Percentiles rank a stretch among this genome's conserved stretches.
These are phyloP conservation scores for Nicotiana tomentosiformis DNA, from an alignment of 257 asterid species.

Conservation along the genomic window DNA sequence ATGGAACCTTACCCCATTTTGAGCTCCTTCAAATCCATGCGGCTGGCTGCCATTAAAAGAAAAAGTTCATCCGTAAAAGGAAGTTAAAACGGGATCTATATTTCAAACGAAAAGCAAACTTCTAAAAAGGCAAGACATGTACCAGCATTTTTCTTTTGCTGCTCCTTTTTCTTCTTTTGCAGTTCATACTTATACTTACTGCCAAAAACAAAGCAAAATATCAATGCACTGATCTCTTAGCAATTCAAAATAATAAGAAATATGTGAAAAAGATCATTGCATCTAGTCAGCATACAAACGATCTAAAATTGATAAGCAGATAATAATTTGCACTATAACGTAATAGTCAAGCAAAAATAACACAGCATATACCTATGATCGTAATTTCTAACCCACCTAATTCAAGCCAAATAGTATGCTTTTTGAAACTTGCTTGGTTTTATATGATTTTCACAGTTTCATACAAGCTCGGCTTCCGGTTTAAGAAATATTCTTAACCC, in stretches of 20 bases:
- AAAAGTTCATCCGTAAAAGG: slow-evolving; percentile 19
- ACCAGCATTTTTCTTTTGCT: slow-evolving; percentile 93
- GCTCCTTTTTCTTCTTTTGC: slow-evolving; percentile 92
- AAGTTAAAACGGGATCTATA: not conserved
- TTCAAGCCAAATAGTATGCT: not conserved
- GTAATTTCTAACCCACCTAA: not conserved
- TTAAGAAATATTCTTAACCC: not conserved
- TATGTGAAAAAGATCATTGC: not conserved
- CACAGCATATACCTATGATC: not conserved
- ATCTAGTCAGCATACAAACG: not conserved
- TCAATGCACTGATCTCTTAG: not conserved
- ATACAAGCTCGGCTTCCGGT: not conserved
- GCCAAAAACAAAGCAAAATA: slow-evolving; percentile 20
- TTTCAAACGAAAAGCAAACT: not conserved
- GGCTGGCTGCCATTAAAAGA: slow-evolving; percentile 59
- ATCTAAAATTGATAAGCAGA: not conserved
- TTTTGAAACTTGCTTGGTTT: not conserved
- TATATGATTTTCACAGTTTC: not conserved
- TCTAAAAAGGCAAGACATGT: slow-evolving; percentile 15
- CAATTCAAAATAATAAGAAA: not conserved
- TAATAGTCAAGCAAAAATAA: not conserved
- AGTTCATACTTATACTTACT: slow-evolving; percentile 85
- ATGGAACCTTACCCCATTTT: slow-evolving; percentile 82
- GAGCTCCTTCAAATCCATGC: slow-evolving; percentile 95
- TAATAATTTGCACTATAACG: not conserved